Evolutionary conservation across 2,329 filamentous ascomycete genomes (phyloP).

Genomic region (Acrodontium crateriforme): DNA sequence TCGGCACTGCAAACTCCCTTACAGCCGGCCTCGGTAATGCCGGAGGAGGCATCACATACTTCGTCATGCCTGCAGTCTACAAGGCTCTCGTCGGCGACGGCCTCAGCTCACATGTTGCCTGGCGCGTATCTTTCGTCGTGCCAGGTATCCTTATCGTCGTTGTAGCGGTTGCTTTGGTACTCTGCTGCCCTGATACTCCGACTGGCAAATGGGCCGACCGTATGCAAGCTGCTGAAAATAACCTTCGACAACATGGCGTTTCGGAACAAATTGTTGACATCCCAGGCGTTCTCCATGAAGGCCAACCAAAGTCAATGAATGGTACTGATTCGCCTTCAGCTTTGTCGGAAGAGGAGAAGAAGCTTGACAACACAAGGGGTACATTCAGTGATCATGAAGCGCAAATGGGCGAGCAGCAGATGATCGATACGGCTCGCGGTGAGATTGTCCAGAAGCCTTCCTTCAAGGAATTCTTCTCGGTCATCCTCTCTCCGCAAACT

Average conservation of each 20-base stretch:
- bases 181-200: slow-evolving; percentile 69
- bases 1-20: slow-evolving; percentile 76
- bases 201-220: slow-evolving; percentile 70
- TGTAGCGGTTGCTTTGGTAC: slow-evolving; percentile 53
- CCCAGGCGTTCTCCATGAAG: slow-evolving; percentile 36
- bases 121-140: slow-evolving; percentile 74
- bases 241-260: slow-evolving; percentile 35
- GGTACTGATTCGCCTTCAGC: slow-evolving; percentile 18
- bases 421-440: slow-evolving; percentile 40
- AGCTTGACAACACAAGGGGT: slow-evolving; percentile 24
- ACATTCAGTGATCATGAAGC: slow-evolving; percentile 26
- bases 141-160: slow-evolving; percentile 62
- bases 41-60: slow-evolving; percentile 83
- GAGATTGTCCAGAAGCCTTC: slow-evolving; percentile 52
- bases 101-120: slow-evolving; percentile 54
- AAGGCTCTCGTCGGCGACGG: slow-evolving; percentile 54
- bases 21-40: slow-evolving; percentile 77
- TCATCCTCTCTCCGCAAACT: slow-evolving; percentile 48
- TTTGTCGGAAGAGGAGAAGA: slow-evolving; percentile 26
- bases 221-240: slow-evolving; percentile 42
- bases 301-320: slow-evolving; percentile 12
- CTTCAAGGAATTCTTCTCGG: slow-evolving; percentile 42
- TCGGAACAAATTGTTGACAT: slow-evolving; percentile 34
- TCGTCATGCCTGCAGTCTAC: slow-evolving; percentile 82
- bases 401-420: slow-evolving; percentile 36